These are phyloP conservation scores for Lactarius vividus DNA, from an alignment of 768 basidiomycete species.

Conservation along the genomic window DNA sequence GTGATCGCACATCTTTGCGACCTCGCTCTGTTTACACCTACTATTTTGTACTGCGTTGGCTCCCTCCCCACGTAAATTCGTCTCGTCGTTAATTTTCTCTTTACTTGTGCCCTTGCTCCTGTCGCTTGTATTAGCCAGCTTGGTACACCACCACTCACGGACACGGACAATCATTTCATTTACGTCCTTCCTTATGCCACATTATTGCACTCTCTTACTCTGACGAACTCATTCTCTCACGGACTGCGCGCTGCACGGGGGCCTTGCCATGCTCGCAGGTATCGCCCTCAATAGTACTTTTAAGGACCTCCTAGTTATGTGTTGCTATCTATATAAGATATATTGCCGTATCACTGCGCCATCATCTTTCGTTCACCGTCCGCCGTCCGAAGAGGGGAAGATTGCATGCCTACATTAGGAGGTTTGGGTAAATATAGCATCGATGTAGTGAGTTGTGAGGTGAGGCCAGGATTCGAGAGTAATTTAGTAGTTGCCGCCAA, in stretches of 20 bases:
- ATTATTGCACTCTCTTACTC: background rate
- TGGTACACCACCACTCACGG: background rate
- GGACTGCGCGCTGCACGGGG: background rate
- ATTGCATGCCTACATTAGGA: background rate
- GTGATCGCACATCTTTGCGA: slow-evolving; percentile 4
- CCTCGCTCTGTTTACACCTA: slow-evolving; percentile 3
- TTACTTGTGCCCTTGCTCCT: background rate
- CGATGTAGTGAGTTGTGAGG: background rate
- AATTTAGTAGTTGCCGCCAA: slow-evolving; percentile 18
- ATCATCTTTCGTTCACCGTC: background rate
- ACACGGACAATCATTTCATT: slow-evolving; percentile 12
- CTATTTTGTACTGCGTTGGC: slow-evolving; percentile 8
- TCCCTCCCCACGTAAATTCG: too few relatives aligned
- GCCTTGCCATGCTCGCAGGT: background rate
- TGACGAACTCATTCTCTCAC: background rate
- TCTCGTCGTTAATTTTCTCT: background rate
- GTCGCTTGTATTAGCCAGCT: slow-evolving; percentile 5
- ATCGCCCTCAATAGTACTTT: background rate
- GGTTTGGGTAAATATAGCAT: background rate
- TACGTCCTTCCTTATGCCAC: background rate
- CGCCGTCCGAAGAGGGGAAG: background rate
- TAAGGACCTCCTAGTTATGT: background rate
- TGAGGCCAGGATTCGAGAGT: background rate
- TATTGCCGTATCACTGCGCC: background rate
- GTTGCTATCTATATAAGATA: background rate